Conservation (phyloP, 1,284 basidiomycete species). For the Ceratobasidium sp. region DNA sequence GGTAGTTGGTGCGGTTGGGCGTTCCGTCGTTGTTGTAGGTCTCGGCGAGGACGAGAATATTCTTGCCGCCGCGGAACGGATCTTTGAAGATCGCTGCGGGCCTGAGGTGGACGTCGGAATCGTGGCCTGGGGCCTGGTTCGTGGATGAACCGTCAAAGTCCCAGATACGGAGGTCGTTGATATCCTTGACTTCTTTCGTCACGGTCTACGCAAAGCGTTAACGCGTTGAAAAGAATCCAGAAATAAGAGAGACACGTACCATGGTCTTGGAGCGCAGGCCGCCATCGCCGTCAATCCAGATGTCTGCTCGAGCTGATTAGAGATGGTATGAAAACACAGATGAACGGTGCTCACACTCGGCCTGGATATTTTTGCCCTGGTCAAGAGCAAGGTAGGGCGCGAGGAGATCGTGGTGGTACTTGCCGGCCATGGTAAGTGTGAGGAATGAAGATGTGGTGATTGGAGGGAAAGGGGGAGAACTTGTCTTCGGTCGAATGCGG, state of each 20-base stretch:
- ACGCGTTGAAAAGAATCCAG: not conserved
- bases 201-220: slow-evolving; percentile 67
- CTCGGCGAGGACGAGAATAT: slow-evolving; percentile 96
- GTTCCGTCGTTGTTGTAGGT: slow-evolving; percentile 99
- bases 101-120: slow-evolving; percentile 98
- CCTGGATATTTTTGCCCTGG: slow-evolving; percentile 90
- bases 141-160: slow-evolving; percentile 99
- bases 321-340: slow-evolving; percentile 43
- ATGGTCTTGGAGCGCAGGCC: slow-evolving; percentile 96
- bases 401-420: slow-evolving; percentile 74
- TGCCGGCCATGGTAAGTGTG: slow-evolving; percentile 27
- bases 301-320: slow-evolving; percentile 65
- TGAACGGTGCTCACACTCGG: slow-evolving; percentile 76
- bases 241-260: slow-evolving; percentile 57
- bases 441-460: slow-evolving; percentile 17
- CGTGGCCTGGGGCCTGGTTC: slow-evolving; percentile 91
- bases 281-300: slow-evolving; percentile 94
- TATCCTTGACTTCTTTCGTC: slow-evolving; percentile 83
- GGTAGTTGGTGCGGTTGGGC: slow-evolving; percentile 97
- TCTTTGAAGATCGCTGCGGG: slow-evolving; percentile 98
- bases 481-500: not conserved
- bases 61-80: slow-evolving; percentile 98
- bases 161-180: slow-evolving; percentile 92
- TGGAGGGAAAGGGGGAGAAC: slow-evolving; percentile 15
- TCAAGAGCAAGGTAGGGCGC: slow-evolving; percentile 83